These are phyloP conservation scores for Neurospora hispaniola DNA, from an alignment of 495 filamentous ascomycete species.

Conservation along the genomic window DNA sequence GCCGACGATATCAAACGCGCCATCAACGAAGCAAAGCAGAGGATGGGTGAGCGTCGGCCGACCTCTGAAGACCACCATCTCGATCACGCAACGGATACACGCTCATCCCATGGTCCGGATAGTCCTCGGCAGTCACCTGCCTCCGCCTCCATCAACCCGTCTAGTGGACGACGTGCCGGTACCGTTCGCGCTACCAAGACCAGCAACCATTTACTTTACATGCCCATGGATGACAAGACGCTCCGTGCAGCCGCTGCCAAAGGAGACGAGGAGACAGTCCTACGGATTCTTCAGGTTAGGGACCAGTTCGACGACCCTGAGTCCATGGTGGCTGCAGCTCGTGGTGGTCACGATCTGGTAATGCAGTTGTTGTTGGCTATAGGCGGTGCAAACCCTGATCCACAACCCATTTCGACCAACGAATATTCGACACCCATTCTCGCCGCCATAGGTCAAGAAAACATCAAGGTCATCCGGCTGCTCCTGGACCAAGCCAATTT, in stretches of 20 bases:
- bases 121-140: constrained; percentile 56
- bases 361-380: constrained; percentile 77
- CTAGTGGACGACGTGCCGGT: constrained; percentile 29
- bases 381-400: constrained; percentile 69
- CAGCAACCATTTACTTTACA: constrained; percentile 43
- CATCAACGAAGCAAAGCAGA: constrained; percentile 43
- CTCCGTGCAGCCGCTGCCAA: constrained; percentile 69
- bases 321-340: constrained; percentile 81
- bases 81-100: constrained; percentile 40
- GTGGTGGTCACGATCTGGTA: constrained; percentile 79
- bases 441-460: constrained; percentile 84
- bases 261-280: constrained; percentile 72
- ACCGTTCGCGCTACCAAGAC: constrained; percentile 43
- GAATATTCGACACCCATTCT: constrained; percentile 83
- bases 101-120: constrained; percentile 57
- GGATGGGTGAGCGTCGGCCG: constrained; percentile 38
- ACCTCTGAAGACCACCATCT: constrained; percentile 54
- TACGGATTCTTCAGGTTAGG: constrained; percentile 68
- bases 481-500: constrained; percentile 70
- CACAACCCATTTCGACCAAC: constrained; percentile 43
- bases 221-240: constrained; percentile 54
- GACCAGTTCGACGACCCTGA: constrained; percentile 61
- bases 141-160: constrained; percentile 19
- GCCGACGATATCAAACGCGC: constrained; percentile 46
- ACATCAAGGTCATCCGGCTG: constrained; percentile 68